These are phyloP conservation scores for Penicillium sp. DNA, from an alignment of 2,329 filamentous ascomycete genomes.

Conservation along the genomic window DNA sequence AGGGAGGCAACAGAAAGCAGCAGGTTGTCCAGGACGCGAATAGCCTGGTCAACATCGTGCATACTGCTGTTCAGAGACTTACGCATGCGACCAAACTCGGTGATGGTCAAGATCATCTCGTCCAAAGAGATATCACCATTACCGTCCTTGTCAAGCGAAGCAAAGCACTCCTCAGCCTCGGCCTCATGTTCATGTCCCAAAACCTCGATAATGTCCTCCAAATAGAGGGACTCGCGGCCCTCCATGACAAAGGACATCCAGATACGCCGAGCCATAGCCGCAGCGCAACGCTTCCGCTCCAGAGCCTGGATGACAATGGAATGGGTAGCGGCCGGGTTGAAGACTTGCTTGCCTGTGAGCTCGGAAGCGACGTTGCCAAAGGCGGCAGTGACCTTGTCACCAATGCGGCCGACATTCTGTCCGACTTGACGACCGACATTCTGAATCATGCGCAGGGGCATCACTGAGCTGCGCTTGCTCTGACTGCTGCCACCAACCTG, in stretches of 20 bases:
- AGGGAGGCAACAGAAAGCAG: slow-evolving; percentile 78
- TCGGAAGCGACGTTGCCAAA: slow-evolving; percentile 93
- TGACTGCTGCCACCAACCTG: slow-evolving; percentile 56
- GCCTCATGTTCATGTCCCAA: slow-evolving; percentile 70
- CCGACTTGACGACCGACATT: slow-evolving; percentile 59
- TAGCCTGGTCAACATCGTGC: slow-evolving; percentile 95
- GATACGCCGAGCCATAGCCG: slow-evolving; percentile 88
- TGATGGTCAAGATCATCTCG: slow-evolving; percentile 87
- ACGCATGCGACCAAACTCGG: slow-evolving; percentile 78
- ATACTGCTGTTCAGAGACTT: slow-evolving; percentile 89
- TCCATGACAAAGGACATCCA: slow-evolving; percentile 99
- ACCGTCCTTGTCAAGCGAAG: slow-evolving; percentile 74
- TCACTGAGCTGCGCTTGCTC: slow-evolving; percentile 58
- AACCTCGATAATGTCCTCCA: slow-evolving; percentile 83
- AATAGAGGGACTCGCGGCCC: slow-evolving; percentile 72
- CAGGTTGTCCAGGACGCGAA: slow-evolving; percentile 84
- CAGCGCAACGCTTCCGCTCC: slow-evolving; percentile 77
- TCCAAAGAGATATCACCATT: slow-evolving; percentile 95
- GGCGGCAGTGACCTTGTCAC: slow-evolving; percentile 88
- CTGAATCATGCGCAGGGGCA: slow-evolving; percentile 72
- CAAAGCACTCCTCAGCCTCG: slow-evolving; percentile 84
- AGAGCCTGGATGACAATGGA: slow-evolving; percentile 86
- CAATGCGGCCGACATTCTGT: slow-evolving; percentile 71
- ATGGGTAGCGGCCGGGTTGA: slow-evolving; percentile 87
- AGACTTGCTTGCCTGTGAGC: slow-evolving; percentile 91